Evolutionary conservation across 2,329 filamentous ascomycete species (phyloP).

Genomic region (Aspergillus sp.): DNA sequence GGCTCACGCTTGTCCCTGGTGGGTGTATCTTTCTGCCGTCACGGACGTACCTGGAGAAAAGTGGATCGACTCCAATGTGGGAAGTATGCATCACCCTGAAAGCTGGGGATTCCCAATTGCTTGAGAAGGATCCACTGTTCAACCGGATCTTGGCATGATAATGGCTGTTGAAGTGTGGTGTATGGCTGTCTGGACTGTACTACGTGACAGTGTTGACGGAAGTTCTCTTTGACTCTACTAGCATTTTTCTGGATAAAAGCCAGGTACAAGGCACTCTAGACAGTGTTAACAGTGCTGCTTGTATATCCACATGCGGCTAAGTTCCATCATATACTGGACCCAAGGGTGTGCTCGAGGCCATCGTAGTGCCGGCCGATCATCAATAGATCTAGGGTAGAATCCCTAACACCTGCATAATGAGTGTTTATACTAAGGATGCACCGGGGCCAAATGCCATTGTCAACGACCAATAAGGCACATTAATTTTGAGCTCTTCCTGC

Average conservation of each 20-base stretch:
- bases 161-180: background rate
- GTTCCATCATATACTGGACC: background rate
- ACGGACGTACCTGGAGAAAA: background rate
- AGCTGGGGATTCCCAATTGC: background rate
- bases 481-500: too few species aligned
- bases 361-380: background rate
- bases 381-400: background rate
- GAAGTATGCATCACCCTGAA: constrained; percentile 1
- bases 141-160: background rate
- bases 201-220: too few species aligned
- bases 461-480: too few species aligned
- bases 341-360: background rate
- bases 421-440: too few species aligned
- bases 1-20: background rate
- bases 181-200: background rate
- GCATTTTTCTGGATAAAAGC: too few species aligned
- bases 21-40: background rate
- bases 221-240: too few species aligned
- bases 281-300: constrained; percentile 1
- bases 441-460: too few species aligned
- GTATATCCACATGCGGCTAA: background rate
- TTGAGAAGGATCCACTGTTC: background rate
- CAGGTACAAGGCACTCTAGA: background rate
- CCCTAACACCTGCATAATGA: background rate
- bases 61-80: background rate